Percentiles rank a stretch among this genome's conserved stretches.
phyloP scores from a whole-genome alignment of 208 protist species.

The Trypanosoma grayi region DNA sequence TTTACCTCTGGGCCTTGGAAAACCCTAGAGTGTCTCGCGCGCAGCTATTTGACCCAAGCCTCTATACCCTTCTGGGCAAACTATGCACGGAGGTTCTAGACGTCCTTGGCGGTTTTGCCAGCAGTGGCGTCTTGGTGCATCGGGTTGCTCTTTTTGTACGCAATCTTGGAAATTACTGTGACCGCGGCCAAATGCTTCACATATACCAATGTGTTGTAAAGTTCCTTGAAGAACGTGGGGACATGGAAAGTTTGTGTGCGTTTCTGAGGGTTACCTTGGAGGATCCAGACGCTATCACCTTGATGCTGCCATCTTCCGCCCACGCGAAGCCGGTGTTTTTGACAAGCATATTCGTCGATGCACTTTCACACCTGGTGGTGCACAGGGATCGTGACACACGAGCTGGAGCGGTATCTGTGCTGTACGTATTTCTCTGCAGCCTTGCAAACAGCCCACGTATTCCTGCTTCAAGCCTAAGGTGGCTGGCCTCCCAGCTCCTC shows the following conservation, averaged over 20 bases:
- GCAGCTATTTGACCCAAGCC: slow-evolving; percentile 60
- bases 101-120: slow-evolving; percentile 42
- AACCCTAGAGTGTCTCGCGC: slow-evolving; percentile 35
- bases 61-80: slow-evolving; percentile 58
- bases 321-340: slow-evolving; percentile 61
- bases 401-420: slow-evolving; percentile 33
- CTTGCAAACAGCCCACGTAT: slow-evolving; percentile 64
- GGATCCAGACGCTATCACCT: slow-evolving; percentile 46
- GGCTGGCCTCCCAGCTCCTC: slow-evolving; percentile 77
- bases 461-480: slow-evolving; percentile 45
- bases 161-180: slow-evolving; percentile 62
- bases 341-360: slow-evolving; percentile 53
- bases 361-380: slow-evolving; percentile 54
- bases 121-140: slow-evolving; percentile 34
- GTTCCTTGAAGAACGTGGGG: slow-evolving; percentile 61
- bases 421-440: slow-evolving; percentile 68
- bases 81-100: slow-evolving; percentile 65
- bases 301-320: slow-evolving; percentile 60
- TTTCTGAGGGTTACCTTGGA: slow-evolving; percentile 76
- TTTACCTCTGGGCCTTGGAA: slow-evolving; percentile 78
- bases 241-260: slow-evolving; percentile 53
- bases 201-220: slow-evolving; percentile 46
- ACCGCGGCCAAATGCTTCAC: slow-evolving; percentile 66
- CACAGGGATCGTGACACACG: slow-evolving; percentile 60
- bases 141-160: slow-evolving; percentile 76